Base-by-base conservation (phyloP, 1,139 yeast genomes). In the Kodamaea plutei region DNA sequence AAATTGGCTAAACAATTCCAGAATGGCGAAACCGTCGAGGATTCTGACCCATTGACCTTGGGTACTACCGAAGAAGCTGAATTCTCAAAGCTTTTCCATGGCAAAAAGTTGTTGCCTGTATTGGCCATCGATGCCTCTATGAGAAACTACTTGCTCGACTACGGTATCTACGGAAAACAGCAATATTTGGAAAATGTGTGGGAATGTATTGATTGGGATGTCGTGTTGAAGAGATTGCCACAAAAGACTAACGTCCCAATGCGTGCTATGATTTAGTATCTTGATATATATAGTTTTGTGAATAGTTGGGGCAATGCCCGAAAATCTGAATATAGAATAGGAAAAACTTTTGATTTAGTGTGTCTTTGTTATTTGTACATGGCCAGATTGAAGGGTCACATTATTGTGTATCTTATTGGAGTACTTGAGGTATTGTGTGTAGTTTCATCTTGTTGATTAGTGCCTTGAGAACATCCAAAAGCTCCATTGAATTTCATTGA, bases 111-210 rank as follows among this genome's bases (percentile, higher is more conserved):
- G 45, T 60, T 74, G 32, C 91, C 93, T 3, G 56, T 81, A 23
- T 60, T 83, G 36, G 79, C 84, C 15, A 68, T 83, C 30, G 89
- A 83, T 53, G 82, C 77, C 7, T 77, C 84, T 20, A 81, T 84
- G 47, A 75, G 80, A 46, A 73, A 74, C 34, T 83, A 79, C 60
- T 56, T 82, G 33, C 58, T 73, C 38, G 91, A 83, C 54, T 83
- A 81, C 46, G 93, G 93, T 30, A 83, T 79, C 4, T 81, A 68
- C 52, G 93, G 93, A 34, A 83, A 83, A 54, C 71, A 65, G 38
- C 52, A 59, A 36, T 83, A 82, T 51, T 62, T 83, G 48, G 79
- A 80, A 41, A 79, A 80, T 44, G 72, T 73, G 18, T 80, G 91
- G 85, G 70, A 76, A 35, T 69, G 82, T 44, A 73, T 81, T 33